Base-by-base conservation (phyloP, 352 stramenopile species). In the Phytophthora megakarya region DNA sequence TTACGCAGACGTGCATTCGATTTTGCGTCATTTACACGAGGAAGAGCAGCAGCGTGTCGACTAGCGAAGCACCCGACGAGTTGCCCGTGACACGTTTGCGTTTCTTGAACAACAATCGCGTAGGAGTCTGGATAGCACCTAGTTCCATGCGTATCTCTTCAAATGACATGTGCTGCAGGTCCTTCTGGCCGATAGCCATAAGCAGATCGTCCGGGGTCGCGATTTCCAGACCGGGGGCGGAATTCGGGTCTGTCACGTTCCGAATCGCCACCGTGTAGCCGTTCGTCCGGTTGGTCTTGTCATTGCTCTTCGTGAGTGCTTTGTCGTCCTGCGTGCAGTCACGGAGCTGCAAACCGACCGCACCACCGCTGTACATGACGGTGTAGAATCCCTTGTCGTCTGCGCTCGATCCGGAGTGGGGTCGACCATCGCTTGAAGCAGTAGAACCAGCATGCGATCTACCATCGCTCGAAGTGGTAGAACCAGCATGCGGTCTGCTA, bases 41-140 rank as follows among this genome's bases (percentile, higher is more conserved):
- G 60, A 92, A 89, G 1, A 92, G 65, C 28, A 92, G 56, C n/a
- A 92, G 63, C 11, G 79, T 67, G 57, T 90, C 81, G 22, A 85
- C 76, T 21, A 92, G 74, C 45, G 78, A 76, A 44, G 67, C 61
- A 13, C 65, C 78, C 11, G 51, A 50, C 19, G 66, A 72, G 10
- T 71, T 83, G 16, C 58, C 67, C 21, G 62, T 65, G 11, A 70
- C 58, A 26, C 61, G 67, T 50, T 76, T 72, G 57, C 75, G 78
- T 18, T 81, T 78, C 72, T 90, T 86, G 59, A 93, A 92, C 32
- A 92, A 65, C 28, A 92, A 60, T 54, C 60, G 70, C 22, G 84
- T 90, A 6, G 78, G 74, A 5, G 54, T 40, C 23, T 50, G 70
- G 40, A 93, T 87, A 23, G 46, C 49, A 6, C 45, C 55, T 15